Conservation (phyloP, 1,284 basidiomycete species). For the Ceratorhiza oryzae-sativae region DNA sequence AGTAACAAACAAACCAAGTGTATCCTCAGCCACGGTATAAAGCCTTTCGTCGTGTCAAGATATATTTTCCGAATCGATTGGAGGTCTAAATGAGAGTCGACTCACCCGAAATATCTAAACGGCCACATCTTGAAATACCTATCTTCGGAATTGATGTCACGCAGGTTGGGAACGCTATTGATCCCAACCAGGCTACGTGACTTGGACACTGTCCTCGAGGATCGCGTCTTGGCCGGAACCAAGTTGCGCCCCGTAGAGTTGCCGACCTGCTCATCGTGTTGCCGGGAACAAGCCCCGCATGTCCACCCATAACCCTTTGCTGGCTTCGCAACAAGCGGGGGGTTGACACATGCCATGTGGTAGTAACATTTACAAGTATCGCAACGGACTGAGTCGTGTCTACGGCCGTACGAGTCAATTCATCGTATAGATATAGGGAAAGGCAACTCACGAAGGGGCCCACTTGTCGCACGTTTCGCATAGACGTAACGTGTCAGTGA, state of each 20-base stretch:
- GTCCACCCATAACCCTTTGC: constrained; percentile 98
- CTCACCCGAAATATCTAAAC: constrained; percentile 94
- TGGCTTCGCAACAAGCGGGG: constrained; percentile 93
- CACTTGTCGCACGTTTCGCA: constrained; percentile 88
- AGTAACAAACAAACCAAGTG: constrained; percentile 66
- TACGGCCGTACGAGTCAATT: constrained; percentile 50
- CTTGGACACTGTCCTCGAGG: constrained; percentile 43
- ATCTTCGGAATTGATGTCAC: constrained; percentile 59
- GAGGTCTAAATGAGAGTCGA: constrained; percentile 20
- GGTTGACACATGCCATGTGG: constrained; percentile 94
- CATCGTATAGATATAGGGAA: constrained; percentile 11
- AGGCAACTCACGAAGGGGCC: constrained; percentile 75
- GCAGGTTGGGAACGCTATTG: not conserved
- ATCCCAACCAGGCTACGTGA: constrained; percentile 33
- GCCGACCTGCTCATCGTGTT: constrained; percentile 88
- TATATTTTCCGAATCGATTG: not conserved
- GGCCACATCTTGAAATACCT: constrained; percentile 94
- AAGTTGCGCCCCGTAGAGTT: constrained; percentile 44
- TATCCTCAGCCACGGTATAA: constrained; percentile 90
- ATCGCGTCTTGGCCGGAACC: constrained; percentile 57
- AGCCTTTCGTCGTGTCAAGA: constrained; percentile 57
- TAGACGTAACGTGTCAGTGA: constrained; percentile 84
- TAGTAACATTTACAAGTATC: constrained; percentile 93
- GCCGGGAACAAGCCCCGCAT: constrained; percentile 89
- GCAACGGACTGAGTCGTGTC: constrained; percentile 90